Conservation (phyloP, 2,329 filamentous ascomycete species). For the Sclerotinia minor region DNA sequence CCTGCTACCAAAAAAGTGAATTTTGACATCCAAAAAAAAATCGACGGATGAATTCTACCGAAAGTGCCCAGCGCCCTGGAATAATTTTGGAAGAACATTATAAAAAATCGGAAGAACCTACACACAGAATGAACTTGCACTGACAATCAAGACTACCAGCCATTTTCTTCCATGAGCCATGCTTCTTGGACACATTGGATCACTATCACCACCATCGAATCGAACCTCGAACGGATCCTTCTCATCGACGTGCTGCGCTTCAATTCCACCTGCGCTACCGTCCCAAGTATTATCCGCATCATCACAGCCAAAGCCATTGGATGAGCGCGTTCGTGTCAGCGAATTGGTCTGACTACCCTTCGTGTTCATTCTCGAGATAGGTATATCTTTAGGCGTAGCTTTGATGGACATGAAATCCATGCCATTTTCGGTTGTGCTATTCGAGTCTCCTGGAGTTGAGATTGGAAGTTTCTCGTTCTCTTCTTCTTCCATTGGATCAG, state of each 20-base stretch:
- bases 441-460: neutral
- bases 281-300: slow-evolving; percentile 28
- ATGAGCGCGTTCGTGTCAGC: slow-evolving; percentile 34
- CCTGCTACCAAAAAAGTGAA: neutral
- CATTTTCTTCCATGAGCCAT: slow-evolving; percentile 69
- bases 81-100: neutral
- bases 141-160: slow-evolving; percentile 75
- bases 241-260: slow-evolving; percentile 34
- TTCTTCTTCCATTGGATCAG: neutral
- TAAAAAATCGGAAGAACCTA: slow-evolving; percentile 51
- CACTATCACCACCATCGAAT: slow-evolving; percentile 71
- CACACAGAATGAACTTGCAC: slow-evolving; percentile 76
- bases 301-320: slow-evolving; percentile 43
- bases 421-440: neutral
- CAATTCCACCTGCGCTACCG: slow-evolving; percentile 28
- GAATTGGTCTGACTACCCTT: slow-evolving; percentile 25
- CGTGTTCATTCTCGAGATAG: slow-evolving; percentile 5
- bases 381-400: neutral
- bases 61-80: slow-evolving; percentile 7
- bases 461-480: slow-evolving; percentile 1
- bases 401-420: slow-evolving; percentile 36
- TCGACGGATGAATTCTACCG: neutral
- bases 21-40: neutral
- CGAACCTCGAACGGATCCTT: slow-evolving; percentile 63
- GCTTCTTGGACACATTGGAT: slow-evolving; percentile 73